A percentile compares a stretch with the other conserved stretches of the same genome.
phyloP scores from a whole-genome alignment of 257 asterid species.

The Fraxinus americana region DNA sequence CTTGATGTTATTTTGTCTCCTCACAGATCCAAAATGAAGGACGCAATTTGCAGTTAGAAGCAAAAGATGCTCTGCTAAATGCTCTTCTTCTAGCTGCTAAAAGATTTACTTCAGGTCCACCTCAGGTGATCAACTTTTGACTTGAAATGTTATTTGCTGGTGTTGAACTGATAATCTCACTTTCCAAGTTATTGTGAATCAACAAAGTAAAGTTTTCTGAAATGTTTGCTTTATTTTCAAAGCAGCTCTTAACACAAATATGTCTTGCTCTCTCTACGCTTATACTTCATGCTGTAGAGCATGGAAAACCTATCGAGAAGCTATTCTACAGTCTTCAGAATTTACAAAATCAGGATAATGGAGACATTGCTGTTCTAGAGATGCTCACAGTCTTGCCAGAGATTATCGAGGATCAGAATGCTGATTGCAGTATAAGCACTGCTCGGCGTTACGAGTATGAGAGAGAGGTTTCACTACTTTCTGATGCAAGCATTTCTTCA shows the following conservation, averaged over 20 bases:
- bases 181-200: neutral
- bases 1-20: conserved; percentile 13
- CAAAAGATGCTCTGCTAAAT: conserved; percentile 70
- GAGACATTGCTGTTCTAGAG: conserved; percentile 71
- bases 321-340: conserved; percentile 79
- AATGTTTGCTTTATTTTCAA: conserved; percentile 19
- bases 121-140: conserved; percentile 57
- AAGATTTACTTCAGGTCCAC: conserved; percentile 81
- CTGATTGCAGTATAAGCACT: conserved; percentile 50
- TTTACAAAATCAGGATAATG: conserved; percentile 66
- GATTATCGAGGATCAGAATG: conserved; percentile 69
- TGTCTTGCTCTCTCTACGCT: conserved; percentile 88
- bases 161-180: conserved; percentile 2
- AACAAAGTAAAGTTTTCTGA: conserved; percentile 29
- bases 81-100: conserved; percentile 83
- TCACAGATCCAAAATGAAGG: conserved; percentile 79
- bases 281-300: conserved; percentile 75
- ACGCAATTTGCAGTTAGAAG: conserved; percentile 57
- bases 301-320: conserved; percentile 70
- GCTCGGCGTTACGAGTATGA: conserved; percentile 66
- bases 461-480: conserved; percentile 61
- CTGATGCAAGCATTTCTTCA: conserved; percentile 30
- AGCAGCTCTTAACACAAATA: conserved; percentile 88
- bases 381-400: conserved; percentile 88
- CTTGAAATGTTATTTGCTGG: conserved; percentile 18